A percentile compares a stretch with the other conserved stretches of the same genome.
Evolutionary conservation across 805 yeast genomes (phyloP).

Genomic region (Isabelozyma pseudorhagii): DNA sequence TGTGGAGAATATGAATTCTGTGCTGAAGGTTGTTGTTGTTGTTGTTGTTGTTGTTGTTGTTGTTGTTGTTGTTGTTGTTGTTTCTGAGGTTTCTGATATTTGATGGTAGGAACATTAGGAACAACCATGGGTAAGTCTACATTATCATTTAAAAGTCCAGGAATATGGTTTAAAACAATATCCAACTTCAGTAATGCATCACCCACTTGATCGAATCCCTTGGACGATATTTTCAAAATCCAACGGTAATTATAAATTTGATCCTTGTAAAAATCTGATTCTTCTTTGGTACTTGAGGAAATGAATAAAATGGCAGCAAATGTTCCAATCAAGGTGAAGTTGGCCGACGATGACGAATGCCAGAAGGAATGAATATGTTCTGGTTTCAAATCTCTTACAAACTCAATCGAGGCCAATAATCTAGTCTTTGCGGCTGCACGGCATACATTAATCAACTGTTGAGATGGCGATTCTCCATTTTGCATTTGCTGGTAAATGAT

Average conservation of each 20-base stretch:
- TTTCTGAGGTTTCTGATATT: slow-evolving; percentile 7
- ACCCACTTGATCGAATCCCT: slow-evolving; percentile 75
- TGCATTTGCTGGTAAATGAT: slow-evolving; percentile 38
- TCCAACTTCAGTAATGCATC: slow-evolving; percentile 72
- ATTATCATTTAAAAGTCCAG: slow-evolving; percentile 53
- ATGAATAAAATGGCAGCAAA: slow-evolving; percentile 80
- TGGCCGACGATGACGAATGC: slow-evolving; percentile 79
- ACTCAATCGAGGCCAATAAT: slow-evolving; percentile 76
- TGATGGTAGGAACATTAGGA: slow-evolving; percentile 29
- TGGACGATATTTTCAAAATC: slow-evolving; percentile 69
- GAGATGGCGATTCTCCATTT: slow-evolving; percentile 32
- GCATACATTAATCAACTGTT: slow-evolving; percentile 53
- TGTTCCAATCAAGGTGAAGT: slow-evolving; percentile 79
- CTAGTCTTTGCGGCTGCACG: slow-evolving; percentile 84
- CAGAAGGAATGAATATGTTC: slow-evolving; percentile 88
- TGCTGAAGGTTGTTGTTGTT: background rate
- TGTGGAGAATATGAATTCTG: background rate
- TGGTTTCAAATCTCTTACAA: slow-evolving; percentile 68
- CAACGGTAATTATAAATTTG: slow-evolving; percentile 74
- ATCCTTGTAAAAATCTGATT: slow-evolving; percentile 60
- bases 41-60: slow-evolving; percentile 2
- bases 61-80: background rate
- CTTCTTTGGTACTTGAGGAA: slow-evolving; percentile 61
- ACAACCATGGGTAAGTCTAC: slow-evolving; percentile 34
- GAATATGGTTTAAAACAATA: slow-evolving; percentile 68